Base-by-base conservation (phyloP, 2,329 filamentous ascomycete genomes). In the Ascochyta clinopodiicola region DNA sequence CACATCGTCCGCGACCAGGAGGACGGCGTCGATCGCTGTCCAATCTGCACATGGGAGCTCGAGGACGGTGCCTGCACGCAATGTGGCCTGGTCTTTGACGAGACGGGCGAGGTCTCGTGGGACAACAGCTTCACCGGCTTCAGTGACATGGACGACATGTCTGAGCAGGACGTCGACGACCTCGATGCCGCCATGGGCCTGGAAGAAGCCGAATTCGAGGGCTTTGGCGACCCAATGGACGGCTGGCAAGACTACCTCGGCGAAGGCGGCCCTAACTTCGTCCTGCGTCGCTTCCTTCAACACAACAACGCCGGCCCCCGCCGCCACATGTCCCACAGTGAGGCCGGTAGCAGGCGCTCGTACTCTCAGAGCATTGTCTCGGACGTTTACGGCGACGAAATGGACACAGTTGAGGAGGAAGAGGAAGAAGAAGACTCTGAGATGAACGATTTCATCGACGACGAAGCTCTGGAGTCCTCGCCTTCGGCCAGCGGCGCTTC, bases 11-110 rank as follows among this genome's bases (percentile, higher is more conserved):
- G 79, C 42, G 86, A 88, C 61, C 75, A 81, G 31, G 80, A 81
- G 66, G 87, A 89, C 68, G 82, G 83, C 31, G 81, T 89, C 17
- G 76, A 83, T 50, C 81, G 87, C 60, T 90, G 88, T 69, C 86
- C 86, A 1, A 60, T 76, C 2, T 90, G 88, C 71, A 74, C 80
- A 8, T 84, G 83, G 80, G 88, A 90, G 70, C 77, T 89, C 42
- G 84, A 86, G 67, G 85, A 86, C 38, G 84, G 84, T 51, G 62
- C 71, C 64, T 90, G 87, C 63, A 59, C 68, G 21, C 76, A 79
- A 19, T 90, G 87, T 57, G 77, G 76, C 7, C 59, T 79, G 53
- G 80, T 82, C 44, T 84, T 82, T 47, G 78, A 80, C 45, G 76
- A 80, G 21, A 80, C 82, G 42, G 76, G 74, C 17, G 75, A 71